Evolutionary conservation across 225 moss, liverwort and hornwort genomes (phyloP), one percentile per base, ranked within the genome.

Genomic region (Marchantia paleacea): DNA sequence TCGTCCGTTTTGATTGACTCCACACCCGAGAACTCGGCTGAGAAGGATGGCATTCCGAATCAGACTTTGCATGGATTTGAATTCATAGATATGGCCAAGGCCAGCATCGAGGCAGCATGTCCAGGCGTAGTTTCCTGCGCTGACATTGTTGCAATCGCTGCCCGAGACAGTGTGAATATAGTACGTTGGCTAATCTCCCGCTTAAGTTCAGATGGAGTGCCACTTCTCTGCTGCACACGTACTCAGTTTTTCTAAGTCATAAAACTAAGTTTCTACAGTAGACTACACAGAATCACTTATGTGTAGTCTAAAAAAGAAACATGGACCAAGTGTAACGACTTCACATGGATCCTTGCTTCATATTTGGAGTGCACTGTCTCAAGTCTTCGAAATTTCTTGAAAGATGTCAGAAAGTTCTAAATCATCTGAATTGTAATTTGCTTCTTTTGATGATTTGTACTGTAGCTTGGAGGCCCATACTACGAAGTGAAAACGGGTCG

Each of bases 401-500:
- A 39, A 2, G 39, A 39, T 2, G 39, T 2, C 5, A 39, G 39
- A 39, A 39, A 39, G 39, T 2, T 39, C 39, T 39, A 39, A 39
- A 39, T 5, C 5, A 39, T 39, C 39, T 2, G 39, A 39, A 39
- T 39, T 39, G 39, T 39, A 39, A 39, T 39, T 2, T 5, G 39
- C 39, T 39, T 39, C 39, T 39, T 39, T 4, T 72, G 47, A 15
- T 24, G 7, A 22, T 50, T 39, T 71, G 8, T 51, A 52, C 24
- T 15, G 60, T 30, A 85, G 85, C 77, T 78, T 10, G 81, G 81
- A 72, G 85, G 81, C n/a, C 85, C 81, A 11, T 61, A 16, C 20
- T 85, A 52, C 47, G 49, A 52, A n/a, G 81, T 85, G 72, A 62
- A 70, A 19, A 78, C 76, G 16, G 85, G 85, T 10, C 81, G 85